Evolutionary conservation across 768 basidiomycete genomes (phyloP).

Genomic region (Chalciporus sphaerocephalus): DNA sequence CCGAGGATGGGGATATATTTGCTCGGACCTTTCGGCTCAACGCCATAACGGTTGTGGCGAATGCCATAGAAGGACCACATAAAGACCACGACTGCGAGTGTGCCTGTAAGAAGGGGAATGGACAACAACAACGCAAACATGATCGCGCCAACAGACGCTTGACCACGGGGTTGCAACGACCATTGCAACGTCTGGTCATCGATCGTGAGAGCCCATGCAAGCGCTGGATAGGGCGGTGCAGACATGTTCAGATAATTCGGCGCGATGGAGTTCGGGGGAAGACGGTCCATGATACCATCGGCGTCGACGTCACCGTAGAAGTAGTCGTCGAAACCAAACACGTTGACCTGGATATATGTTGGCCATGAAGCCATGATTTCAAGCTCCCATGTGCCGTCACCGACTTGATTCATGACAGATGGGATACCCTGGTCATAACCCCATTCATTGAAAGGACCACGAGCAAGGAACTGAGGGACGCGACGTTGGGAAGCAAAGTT

Average conservation of each 20-base stretch:
- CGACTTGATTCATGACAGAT: conserved; percentile 60
- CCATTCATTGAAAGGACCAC: conserved; percentile 90
- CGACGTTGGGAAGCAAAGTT: conserved; percentile 61
- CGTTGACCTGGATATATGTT: conserved; percentile 83
- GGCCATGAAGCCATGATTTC: conserved; percentile 92
- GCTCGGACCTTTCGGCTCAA: conserved; percentile 62
- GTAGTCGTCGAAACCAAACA: conserved; percentile 87
- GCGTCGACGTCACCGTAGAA: conserved; percentile 89
- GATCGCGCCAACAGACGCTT: conserved; percentile 75
- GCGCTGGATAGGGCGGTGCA: conserved; percentile 80
- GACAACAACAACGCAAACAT: conserved; percentile 80
- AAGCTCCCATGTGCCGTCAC: conserved; percentile 73
- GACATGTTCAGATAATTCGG: conserved; percentile 91
- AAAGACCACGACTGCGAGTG: conserved; percentile 79
- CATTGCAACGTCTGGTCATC: conserved; percentile 76
- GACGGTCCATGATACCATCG: conserved; percentile 84
- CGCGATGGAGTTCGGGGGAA: conserved; percentile 82
- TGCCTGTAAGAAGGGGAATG: conserved; percentile 83
- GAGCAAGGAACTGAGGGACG: conserved; percentile 80
- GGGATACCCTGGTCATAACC: conserved; percentile 83
- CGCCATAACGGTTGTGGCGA: conserved; percentile 89
- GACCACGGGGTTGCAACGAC: conserved; percentile 77
- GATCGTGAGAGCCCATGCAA: conserved; percentile 81
- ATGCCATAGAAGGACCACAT: conserved; percentile 97
- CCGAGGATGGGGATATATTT: conserved; percentile 90